phyloP scores from a whole-genome alignment of 225 moss, liverwort and hornwort species.

The Neckera pumila region DNA sequence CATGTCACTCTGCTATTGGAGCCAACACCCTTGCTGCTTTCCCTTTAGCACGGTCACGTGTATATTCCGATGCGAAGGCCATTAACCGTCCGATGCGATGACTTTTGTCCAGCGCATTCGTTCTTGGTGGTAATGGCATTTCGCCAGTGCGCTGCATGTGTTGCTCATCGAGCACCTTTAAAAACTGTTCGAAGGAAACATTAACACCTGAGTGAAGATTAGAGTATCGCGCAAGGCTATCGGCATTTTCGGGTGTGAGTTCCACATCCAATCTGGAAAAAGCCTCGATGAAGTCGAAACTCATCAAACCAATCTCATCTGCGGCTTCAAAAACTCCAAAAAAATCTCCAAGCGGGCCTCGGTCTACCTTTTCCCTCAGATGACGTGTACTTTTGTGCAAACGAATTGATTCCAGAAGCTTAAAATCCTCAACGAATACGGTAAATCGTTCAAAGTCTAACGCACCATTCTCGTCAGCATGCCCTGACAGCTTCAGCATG shows the following conservation, averaged over 20 bases:
- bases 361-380: background rate
- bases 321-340: background rate
- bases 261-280: background rate
- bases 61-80: background rate
- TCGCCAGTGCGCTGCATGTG: background rate
- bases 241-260: background rate
- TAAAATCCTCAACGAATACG: background rate
- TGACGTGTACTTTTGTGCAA: background rate
- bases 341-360: background rate
- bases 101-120: background rate
- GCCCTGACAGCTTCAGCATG: background rate
- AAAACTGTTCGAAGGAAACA: background rate
- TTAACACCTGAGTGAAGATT: background rate
- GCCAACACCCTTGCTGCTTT: background rate
- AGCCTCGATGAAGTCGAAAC: background rate
- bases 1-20: background rate
- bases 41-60: background rate
- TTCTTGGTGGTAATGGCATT: background rate
- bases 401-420: background rate
- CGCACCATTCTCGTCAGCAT: background rate
- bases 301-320: background rate
- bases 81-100: background rate
- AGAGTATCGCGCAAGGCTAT: background rate
- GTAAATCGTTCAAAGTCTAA: background rate
- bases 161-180: background rate